Evolutionary conservation across 2,329 filamentous ascomycete species (phyloP), one percentile per base, ranked within the genome.

Genomic region (Pseudocercospora pini-densiflorae): DNA sequence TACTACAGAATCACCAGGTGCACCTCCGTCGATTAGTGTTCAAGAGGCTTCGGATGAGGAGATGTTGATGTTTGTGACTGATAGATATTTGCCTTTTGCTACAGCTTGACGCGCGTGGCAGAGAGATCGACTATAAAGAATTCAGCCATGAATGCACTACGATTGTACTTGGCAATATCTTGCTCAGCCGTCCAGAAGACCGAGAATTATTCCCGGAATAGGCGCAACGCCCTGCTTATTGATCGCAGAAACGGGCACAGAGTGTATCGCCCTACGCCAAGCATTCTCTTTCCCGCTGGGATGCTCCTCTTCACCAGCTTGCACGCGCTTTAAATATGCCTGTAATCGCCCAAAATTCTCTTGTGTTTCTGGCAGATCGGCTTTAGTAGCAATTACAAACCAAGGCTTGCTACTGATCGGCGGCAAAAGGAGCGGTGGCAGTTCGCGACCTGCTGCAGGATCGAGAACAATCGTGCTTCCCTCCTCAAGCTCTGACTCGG

Each of bases 311-410:
- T 81, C 79, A 1, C 90, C 90, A 0, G 81, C 82, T 60, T 87
- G 87, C 24, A 98, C 85, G 3, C 81, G 82, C 4, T 86, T 83
- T 3, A 99, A 80, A 78, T 97, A 97, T 8, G 81, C 80, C 71
- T 89, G 88, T 71, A 99, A 81, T 60, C 81, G 79, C 40, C 79
- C 80, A 77, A 92, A 99, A 76, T 95, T 96, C 24, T 88, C 86
- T 77, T 93, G 87, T 1, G 95, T 97, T 2, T 86, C 86, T 3
- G 89, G 87, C 62, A 97, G 78, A 77, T 98, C 94, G 0, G 92
- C 94, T 80, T 98, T 98, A 21, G 94, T 97, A 1, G 92, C 94
- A 51, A 97, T 89, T 5, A 97, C 94, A 74, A 97, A 95, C 95
- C 95, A 99, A 0, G 95, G 94, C 81, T 99, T 99, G 36, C 87